Conservation (phyloP, 768 basidiomycete species). For the Gloeostereum incarnatum region DNA sequence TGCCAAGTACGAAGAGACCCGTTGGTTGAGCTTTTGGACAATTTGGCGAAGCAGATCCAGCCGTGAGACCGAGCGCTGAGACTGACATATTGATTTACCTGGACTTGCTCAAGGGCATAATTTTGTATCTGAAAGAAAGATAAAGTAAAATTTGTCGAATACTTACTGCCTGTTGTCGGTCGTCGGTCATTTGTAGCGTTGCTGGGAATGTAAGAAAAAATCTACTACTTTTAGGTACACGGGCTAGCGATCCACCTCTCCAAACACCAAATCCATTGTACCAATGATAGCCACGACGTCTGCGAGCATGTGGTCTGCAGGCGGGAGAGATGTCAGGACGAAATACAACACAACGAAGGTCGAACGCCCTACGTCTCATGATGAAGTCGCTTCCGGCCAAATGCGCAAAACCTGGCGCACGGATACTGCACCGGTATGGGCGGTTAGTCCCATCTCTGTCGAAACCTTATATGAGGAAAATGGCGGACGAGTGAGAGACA, state of each 20-base stretch:
- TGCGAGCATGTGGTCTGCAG: slow-evolving; percentile 76
- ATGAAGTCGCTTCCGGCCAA: slow-evolving; percentile 95
- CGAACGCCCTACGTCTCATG: slow-evolving; percentile 70
- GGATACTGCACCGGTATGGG: slow-evolving; percentile 95
- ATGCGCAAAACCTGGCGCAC: slow-evolving; percentile 94
- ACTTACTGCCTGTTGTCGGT: no score
- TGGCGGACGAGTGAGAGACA: background rate
- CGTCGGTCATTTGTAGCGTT: no score
- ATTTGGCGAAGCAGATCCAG: slow-evolving; percentile 32
- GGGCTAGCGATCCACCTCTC: slow-evolving; percentile 50
- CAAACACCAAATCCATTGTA: slow-evolving; percentile 97
- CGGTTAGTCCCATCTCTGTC: slow-evolving; percentile 86
- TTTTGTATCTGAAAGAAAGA: no score
- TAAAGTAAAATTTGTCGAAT: no score
- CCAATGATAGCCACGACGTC: slow-evolving; percentile 97
- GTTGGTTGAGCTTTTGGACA: slow-evolving; percentile 42
- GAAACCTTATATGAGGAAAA: background rate
- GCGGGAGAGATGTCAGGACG: slow-evolving; percentile 10
- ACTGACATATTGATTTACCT: no score
- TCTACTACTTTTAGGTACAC: no score
- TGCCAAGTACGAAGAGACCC: slow-evolving; percentile 51
- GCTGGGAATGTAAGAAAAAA: no score
- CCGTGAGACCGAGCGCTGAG: no score
- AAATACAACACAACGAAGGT: slow-evolving; percentile 7
- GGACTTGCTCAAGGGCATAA: no score